These are phyloP conservation scores for Staphylotrichum tortipilum DNA, from an alignment of 495 filamentous ascomycete genomes.

Conservation along the genomic window DNA sequence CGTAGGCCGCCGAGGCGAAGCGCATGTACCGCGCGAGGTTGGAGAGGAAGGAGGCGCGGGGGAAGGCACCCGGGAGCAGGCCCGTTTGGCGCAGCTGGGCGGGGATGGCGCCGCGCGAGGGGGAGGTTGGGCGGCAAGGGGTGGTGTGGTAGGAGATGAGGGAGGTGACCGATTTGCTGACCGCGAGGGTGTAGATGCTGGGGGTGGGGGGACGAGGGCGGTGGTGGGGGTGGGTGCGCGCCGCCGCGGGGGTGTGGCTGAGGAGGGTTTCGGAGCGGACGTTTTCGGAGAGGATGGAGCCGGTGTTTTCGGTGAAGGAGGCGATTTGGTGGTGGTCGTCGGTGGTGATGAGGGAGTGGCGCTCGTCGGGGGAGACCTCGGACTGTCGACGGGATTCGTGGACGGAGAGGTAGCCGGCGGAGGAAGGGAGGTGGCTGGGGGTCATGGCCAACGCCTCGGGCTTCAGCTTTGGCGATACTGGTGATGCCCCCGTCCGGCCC, in stretches of 20 bases:
- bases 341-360: slow-evolving; percentile 45
- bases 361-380: slow-evolving; percentile 50
- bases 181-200: slow-evolving; percentile 63
- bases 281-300: too few species aligned
- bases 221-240: too few species aligned
- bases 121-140: slow-evolving; percentile 49
- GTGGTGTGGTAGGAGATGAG: slow-evolving; percentile 45
- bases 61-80: slow-evolving; percentile 55
- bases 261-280: too few species aligned
- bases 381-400: slow-evolving; percentile 50
- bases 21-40: slow-evolving; percentile 70
- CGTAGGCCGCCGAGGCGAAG: slow-evolving; percentile 71
- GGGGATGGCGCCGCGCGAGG: too few species aligned
- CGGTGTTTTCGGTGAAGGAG: too few species aligned
- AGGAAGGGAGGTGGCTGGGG: slow-evolving; percentile 25
- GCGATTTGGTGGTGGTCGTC: slow-evolving; percentile 24
- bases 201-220: slow-evolving; percentile 37
- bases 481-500: too few species aligned
- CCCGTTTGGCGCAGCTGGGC: too few species aligned
- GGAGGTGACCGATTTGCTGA: slow-evolving; percentile 56
- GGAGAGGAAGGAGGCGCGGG: slow-evolving; percentile 54
- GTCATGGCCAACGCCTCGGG: neutral
- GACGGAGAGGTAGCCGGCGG: slow-evolving; percentile 42
- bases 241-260: too few species aligned
- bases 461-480: neutral